phyloP scores from a whole-genome alignment of 495 filamentous ascomycete species.

The Annulohypoxylon maeteangense region DNA sequence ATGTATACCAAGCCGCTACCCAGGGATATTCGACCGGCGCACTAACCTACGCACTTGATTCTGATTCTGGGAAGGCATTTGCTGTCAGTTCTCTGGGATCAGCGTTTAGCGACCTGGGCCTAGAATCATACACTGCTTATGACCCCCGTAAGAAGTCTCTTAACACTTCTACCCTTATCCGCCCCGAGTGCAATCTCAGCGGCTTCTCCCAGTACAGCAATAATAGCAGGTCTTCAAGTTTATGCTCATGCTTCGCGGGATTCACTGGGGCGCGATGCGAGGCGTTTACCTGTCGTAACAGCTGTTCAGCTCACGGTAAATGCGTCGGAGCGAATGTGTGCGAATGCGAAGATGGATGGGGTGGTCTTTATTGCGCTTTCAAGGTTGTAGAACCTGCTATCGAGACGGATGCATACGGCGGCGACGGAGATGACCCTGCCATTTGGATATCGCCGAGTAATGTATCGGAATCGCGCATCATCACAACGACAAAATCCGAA shows the following conservation, averaged over 20 bases:
- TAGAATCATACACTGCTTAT: conserved; percentile 43
- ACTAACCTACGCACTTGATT: conserved; percentile 40
- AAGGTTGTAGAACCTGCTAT: conserved; percentile 44
- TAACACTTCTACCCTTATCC: conserved; percentile 22
- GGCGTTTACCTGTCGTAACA: conserved; percentile 44
- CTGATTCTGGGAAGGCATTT: conserved; percentile 34
- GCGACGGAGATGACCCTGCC: conserved; percentile 51
- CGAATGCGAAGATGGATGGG: conserved; percentile 45
- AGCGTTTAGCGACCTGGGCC: conserved; percentile 25
- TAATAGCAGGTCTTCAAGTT: neutral
- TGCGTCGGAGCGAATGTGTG: conserved; percentile 48
- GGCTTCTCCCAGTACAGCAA: conserved; percentile 37
- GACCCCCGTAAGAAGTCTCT: conserved; percentile 33
- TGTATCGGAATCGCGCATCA: conserved; percentile 46
- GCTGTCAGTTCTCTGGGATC: conserved; percentile 43
- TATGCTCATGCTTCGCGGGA: conserved; percentile 47
- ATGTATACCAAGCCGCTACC: conserved; percentile 43
- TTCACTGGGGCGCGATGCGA: conserved; percentile 38
- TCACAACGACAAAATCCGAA: conserved; percentile 50
- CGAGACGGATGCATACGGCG: conserved; percentile 49
- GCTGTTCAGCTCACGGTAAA: conserved; percentile 45
- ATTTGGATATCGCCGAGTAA: conserved; percentile 50
- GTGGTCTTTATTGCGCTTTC: conserved; percentile 49
- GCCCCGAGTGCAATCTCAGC: conserved; percentile 29
- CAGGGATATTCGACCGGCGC: conserved; percentile 39